Base-by-base conservation (phyloP, 257 asterid genomes). In the Primulina huaijiensis region DNA sequence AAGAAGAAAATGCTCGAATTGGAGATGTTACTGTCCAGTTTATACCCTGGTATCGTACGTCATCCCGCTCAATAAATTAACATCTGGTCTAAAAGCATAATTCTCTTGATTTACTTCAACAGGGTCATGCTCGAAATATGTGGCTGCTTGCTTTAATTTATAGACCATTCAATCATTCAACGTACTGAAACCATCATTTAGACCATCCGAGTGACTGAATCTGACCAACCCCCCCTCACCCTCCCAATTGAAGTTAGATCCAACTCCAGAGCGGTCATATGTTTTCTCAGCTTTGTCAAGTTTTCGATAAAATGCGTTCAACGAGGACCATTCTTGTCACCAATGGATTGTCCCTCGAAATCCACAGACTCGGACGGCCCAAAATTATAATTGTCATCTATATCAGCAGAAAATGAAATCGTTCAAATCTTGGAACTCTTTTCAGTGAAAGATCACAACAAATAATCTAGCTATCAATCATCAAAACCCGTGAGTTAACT, bases 61-160 rank as follows among this genome's bases (percentile, higher is more conserved):
- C 85, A 71, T 77, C 64, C 90, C 92, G 1, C 60, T 17, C 71
- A 59, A 62, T 76, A 86, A 83, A 75, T 81, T 86, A 63, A 80
- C 75, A 83, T 94, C 97, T 5, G 92, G 87, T 81, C 99, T 85
- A 81, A 76, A 94, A 68, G 83, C 58, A 77, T 88, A 91, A 79
- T 84, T 83, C 0, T 89, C 88, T 25, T 59, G 76, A 7, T 74
- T 20, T 29, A 89, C 79, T 85, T 89, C 99, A 2, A 72, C 84
- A 0, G 82, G 82, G 67, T 87, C 95, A 60, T 70, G 80, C 74
- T 82, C 88, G 75, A 89, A 94, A 75, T 84, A 88, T 23, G 76
- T 61, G 1, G 97, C 98, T 0, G 95, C 95, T 72, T 88, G 74
- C 83, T 80, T 81, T 72, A 91, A 72, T 76, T 82, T 86, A 52